Percentiles rank a stretch among this genome's conserved stretches.
These are phyloP conservation scores for Echites panduratus DNA, from an alignment of 257 asterid genomes.

Conservation along the genomic window DNA sequence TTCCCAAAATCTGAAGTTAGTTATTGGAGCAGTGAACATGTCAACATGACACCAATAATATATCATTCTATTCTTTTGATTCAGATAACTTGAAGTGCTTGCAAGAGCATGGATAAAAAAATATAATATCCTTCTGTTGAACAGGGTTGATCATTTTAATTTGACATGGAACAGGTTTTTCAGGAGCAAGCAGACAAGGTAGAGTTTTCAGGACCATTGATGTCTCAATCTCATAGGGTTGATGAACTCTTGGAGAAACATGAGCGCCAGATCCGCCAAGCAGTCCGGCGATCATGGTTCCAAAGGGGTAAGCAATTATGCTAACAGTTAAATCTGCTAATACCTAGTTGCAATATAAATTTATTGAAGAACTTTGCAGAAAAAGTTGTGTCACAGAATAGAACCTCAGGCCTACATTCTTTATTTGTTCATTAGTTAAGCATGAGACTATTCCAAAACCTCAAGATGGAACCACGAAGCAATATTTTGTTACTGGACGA, in stretches of 20 bases:
- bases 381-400: background rate
- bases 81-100: background rate
- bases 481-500: background rate
- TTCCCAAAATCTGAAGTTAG: background rate
- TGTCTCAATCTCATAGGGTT: slow-evolving; percentile 67
- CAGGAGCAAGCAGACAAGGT: slow-evolving; percentile 84
- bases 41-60: background rate
- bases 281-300: slow-evolving; percentile 86
- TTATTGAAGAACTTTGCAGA: background rate
- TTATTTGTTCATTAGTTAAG: background rate
- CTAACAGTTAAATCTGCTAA: background rate
- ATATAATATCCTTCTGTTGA: slow-evolving; percentile 2
- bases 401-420: background rate
- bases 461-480: background rate
- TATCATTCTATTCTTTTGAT: background rate
- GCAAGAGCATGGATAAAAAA: background rate
- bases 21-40: background rate
- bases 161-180: slow-evolving; percentile 47
- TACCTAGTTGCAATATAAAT: background rate
- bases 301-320: slow-evolving; percentile 46
- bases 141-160: slow-evolving; percentile 13
- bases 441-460: too few species aligned
- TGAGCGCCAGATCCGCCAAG: slow-evolving; percentile 92
- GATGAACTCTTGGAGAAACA: slow-evolving; percentile 80
- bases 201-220: slow-evolving; percentile 91